These are phyloP conservation scores for Amanita phalloides DNA, from an alignment of 768 basidiomycete genomes.

Conservation along the genomic window DNA sequence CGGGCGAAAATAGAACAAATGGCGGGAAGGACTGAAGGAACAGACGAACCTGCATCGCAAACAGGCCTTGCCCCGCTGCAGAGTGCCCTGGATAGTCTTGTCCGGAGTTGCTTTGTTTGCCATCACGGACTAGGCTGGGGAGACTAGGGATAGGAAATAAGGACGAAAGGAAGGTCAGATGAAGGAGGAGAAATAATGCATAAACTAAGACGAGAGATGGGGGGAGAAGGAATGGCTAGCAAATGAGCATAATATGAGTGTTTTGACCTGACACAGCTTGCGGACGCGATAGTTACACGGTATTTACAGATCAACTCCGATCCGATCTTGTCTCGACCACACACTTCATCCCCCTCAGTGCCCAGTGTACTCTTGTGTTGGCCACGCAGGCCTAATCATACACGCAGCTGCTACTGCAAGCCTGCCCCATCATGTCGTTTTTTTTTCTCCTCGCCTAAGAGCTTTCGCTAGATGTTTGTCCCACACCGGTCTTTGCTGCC, in stretches of 20 bases:
- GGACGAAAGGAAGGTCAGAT: constrained; percentile 19
- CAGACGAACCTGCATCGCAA: constrained; percentile 50
- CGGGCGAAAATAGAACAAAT: constrained; percentile 3
- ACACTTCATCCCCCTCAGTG: background rate
- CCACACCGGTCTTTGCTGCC: constrained; percentile 2
- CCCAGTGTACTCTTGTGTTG: background rate
- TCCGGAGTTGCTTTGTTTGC: constrained; percentile 30
- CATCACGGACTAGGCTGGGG: constrained; percentile 25
- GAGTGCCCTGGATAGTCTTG: constrained; percentile 26
- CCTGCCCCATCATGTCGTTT: background rate
- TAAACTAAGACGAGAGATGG: constrained; percentile 15
- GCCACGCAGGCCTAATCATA: background rate
- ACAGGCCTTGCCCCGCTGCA: constrained; percentile 65
- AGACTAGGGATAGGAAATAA: constrained; percentile 13
- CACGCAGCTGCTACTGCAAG: background rate
- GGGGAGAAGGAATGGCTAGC: constrained; percentile 11
- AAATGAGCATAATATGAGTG: constrained; percentile 11
- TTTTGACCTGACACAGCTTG: constrained; percentile 9
- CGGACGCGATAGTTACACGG: constrained; percentile 7
- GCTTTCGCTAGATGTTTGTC: background rate
- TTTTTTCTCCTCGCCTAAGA: background rate
- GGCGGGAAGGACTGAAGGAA: constrained; percentile 2
- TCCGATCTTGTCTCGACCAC: constrained; percentile 1
- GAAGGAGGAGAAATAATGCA: constrained; percentile 13
- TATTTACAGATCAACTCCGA: constrained; percentile 8